phyloP scores from a whole-genome alignment of 495 filamentous ascomycete genomes.

The Trichoderma reesei region DNA sequence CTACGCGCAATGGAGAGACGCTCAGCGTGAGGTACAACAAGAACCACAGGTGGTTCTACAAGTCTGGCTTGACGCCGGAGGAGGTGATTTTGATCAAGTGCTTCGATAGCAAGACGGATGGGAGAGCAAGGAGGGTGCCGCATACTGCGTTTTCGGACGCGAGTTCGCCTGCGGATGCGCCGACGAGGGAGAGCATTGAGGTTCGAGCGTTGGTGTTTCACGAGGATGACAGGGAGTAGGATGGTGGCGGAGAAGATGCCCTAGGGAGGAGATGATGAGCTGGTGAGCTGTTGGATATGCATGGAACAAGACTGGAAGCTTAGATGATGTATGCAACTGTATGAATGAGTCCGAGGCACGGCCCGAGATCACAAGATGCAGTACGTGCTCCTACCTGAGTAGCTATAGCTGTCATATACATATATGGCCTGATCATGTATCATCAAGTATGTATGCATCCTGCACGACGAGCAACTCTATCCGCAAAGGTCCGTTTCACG shows the following conservation, averaged over 20 bases:
- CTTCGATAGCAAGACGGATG: conserved; percentile 54
- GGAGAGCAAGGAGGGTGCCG: conserved; percentile 50
- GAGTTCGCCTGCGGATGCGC: conserved; percentile 15
- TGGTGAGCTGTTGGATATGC: neutral
- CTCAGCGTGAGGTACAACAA: conserved; percentile 50
- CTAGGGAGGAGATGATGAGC: neutral
- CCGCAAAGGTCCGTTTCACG: no score
- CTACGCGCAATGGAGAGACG: conserved; percentile 63
- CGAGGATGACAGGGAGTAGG: conserved; percentile 21
- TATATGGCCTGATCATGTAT: no score
- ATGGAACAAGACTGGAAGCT: neutral
- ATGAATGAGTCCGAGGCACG: no score
- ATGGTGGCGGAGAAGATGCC: no score
- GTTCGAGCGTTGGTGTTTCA: conserved; percentile 47
- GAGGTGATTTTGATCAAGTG: conserved; percentile 62
- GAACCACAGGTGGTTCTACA: conserved; percentile 65
- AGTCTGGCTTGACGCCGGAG: conserved; percentile 54
- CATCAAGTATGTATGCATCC: no score
- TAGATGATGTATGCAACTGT: no score
- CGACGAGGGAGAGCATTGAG: conserved; percentile 54
- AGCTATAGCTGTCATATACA: no score
- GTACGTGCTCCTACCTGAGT: no score
- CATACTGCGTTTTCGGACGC: conserved; percentile 56
- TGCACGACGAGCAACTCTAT: no score
- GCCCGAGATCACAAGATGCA: no score